Conservation (phyloP, 2,329 filamentous ascomycete species). For the Penicillium capsulatum region DNA sequence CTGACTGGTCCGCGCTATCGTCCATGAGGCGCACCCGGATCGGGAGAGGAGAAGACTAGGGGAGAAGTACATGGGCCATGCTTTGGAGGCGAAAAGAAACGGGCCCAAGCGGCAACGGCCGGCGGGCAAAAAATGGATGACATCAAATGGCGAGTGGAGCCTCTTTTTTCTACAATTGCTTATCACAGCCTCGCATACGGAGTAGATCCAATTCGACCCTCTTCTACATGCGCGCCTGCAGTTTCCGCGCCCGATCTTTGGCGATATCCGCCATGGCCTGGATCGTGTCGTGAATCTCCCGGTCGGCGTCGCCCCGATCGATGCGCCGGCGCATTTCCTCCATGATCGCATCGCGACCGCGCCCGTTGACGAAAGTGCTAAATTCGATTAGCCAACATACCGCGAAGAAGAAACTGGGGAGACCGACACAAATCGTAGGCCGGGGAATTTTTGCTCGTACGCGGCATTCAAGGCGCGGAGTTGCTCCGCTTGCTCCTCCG, state of each 20-base stretch:
- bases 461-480: slow-evolving; percentile 65
- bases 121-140: slow-evolving; percentile 25
- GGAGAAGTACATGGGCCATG: slow-evolving; percentile 2
- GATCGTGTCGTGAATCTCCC: slow-evolving; percentile 69
- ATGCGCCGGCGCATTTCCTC: slow-evolving; percentile 75
- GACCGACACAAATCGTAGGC: slow-evolving; percentile 67
- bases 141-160: slow-evolving; percentile 23
- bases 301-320: slow-evolving; percentile 58
- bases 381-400: slow-evolving; percentile 6
- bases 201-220: neutral
- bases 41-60: slow-evolving; percentile 3
- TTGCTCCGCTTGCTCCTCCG: slow-evolving; percentile 45
- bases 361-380: slow-evolving; percentile 81
- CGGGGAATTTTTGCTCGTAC: slow-evolving; percentile 78
- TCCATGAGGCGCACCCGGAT: slow-evolving; percentile 27
- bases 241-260: slow-evolving; percentile 67
- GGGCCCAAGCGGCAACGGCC: slow-evolving; percentile 20
- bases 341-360: slow-evolving; percentile 70
- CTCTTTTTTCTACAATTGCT: neutral
- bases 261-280: slow-evolving; percentile 93
- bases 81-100: slow-evolving; percentile 1
- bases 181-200: too few species aligned
- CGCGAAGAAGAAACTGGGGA: neutral
- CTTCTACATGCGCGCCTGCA: slow-evolving; percentile 34
- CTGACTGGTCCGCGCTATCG: slow-evolving; percentile 27